A percentile compares a stretch with the other conserved stretches of the same genome.
These are phyloP conservation scores for Trypanosoma theileri DNA, from an alignment of 208 protist genomes.

Conservation along the genomic window DNA sequence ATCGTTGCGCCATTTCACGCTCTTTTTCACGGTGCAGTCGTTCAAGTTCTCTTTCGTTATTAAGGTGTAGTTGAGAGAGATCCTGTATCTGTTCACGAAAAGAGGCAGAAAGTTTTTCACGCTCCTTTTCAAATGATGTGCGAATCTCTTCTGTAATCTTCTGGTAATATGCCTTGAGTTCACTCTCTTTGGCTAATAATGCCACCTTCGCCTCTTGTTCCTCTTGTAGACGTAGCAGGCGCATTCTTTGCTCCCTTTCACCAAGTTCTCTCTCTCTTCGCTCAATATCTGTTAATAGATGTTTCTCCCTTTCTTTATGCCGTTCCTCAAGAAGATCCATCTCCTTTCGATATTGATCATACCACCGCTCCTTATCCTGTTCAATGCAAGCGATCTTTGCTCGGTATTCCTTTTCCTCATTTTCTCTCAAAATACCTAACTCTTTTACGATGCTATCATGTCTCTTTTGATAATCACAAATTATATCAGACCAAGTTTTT, in stretches of 20 bases:
- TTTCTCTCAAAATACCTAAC: constrained; percentile 28
- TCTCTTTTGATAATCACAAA: constrained; percentile 32
- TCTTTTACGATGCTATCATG: constrained; percentile 36
- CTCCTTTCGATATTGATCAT: constrained; percentile 29
- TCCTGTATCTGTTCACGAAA: constrained; percentile 62
- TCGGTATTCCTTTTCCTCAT: constrained; percentile 44
- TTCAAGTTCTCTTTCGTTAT: constrained; percentile 59
- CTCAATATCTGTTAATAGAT: constrained; percentile 45
- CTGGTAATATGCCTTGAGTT: constrained; percentile 53
- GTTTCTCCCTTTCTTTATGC: constrained; percentile 48
- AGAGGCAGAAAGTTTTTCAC: constrained; percentile 39
- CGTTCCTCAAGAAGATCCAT: constrained; percentile 32
- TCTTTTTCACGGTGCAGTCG: constrained; percentile 72
- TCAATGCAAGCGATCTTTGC: constrained; percentile 34
- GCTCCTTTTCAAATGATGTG: constrained; percentile 40
- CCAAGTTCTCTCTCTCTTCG: constrained; percentile 50
- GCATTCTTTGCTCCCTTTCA: constrained; percentile 48
- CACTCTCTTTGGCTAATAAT: constrained; percentile 43
- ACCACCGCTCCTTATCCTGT: constrained; percentile 46
- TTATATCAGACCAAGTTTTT: constrained; percentile 37
- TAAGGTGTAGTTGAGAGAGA: constrained; percentile 56
- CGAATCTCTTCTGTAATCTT: constrained; percentile 42
- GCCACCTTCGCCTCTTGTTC: constrained; percentile 40
- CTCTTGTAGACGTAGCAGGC: constrained; percentile 31
- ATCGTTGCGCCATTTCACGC: constrained; percentile 36